A percentile compares a stretch with the other conserved stretches of the same genome.
Conservation (phyloP, 2,329 filamentous ascomycete species). For the Alternaria angustiovoidea region DNA sequence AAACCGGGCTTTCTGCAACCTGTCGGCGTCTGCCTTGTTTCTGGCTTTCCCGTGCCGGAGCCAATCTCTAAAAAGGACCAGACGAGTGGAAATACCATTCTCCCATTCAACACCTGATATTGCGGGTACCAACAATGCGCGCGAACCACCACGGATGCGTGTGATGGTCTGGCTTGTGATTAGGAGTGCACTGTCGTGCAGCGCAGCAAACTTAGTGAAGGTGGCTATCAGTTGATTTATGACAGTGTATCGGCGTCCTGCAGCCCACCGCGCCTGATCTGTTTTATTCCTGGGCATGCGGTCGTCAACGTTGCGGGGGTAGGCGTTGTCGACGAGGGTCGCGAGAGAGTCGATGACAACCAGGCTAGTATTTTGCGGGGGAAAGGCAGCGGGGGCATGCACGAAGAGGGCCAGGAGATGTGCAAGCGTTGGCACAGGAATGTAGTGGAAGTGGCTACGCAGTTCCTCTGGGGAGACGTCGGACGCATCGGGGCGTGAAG, state of each 20-base stretch:
- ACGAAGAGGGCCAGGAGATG: slow-evolving; percentile 77
- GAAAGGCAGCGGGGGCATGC: slow-evolving; percentile 69
- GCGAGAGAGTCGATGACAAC: slow-evolving; percentile 82
- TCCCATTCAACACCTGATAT: slow-evolving; percentile 84
- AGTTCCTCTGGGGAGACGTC: slow-evolving; percentile 37
- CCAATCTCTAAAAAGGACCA: slow-evolving; percentile 82
- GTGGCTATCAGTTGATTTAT: slow-evolving; percentile 69
- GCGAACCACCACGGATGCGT: slow-evolving; percentile 73
- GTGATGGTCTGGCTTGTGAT: slow-evolving; percentile 82
- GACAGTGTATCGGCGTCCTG: slow-evolving; percentile 64
- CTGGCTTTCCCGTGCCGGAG: slow-evolving; percentile 39
- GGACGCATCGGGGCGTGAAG: slow-evolving; percentile 23
- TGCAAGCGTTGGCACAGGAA: slow-evolving; percentile 65
- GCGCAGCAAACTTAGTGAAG: slow-evolving; percentile 75
- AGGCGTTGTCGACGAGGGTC: slow-evolving; percentile 76
- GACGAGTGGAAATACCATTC: slow-evolving; percentile 72
- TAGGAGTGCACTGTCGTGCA: slow-evolving; percentile 75
- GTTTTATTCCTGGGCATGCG: slow-evolving; percentile 55
- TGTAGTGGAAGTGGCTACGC: slow-evolving; percentile 68
- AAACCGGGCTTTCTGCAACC: slow-evolving; percentile 49
- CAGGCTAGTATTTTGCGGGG: slow-evolving; percentile 70
- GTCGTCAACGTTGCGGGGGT: slow-evolving; percentile 65
- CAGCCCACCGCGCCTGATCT: slow-evolving; percentile 59
- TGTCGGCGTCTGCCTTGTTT: slow-evolving; percentile 37
- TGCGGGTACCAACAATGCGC: slow-evolving; percentile 76